phyloP scores from a whole-genome alignment of 208 protist species.

The Wallacemonas collosoma region DNA sequence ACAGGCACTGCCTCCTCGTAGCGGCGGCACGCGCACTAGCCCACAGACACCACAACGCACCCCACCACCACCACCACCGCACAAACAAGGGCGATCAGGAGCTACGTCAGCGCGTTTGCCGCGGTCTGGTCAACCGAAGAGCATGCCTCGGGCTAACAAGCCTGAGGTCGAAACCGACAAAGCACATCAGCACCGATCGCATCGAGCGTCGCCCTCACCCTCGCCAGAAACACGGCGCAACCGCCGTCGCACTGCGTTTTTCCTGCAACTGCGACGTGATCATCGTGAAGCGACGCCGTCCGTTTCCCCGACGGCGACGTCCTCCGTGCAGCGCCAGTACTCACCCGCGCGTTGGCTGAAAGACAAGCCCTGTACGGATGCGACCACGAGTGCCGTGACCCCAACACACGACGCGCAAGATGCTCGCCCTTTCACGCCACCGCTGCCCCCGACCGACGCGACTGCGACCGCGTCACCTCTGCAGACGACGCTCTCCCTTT shows the following conservation, averaged over 20 bases:
- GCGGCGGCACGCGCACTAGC: too few species aligned
- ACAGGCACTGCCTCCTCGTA: too few species aligned
- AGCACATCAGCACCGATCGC: too few species aligned
- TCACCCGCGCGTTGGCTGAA: conserved; percentile 6
- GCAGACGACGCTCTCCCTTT: not conserved
- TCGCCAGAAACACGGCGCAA: conserved; percentile 12
- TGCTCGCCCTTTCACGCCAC: not conserved
- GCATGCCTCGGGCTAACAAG: too few species aligned
- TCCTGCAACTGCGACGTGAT: not conserved
- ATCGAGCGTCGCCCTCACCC: not conserved
- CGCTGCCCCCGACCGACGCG: not conserved
- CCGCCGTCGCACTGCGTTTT: not conserved
- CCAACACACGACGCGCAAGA: not conserved
- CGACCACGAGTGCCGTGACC: too few species aligned
- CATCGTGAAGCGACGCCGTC: not conserved
- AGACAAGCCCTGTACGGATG: not conserved
- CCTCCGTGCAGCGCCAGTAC: not conserved
- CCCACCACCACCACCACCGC: too few species aligned
- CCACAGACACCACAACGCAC: too few species aligned
- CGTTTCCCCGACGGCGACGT: not conserved
- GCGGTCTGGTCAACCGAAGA: too few species aligned
- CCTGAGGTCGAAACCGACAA: too few species aligned
- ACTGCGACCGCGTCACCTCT: not conserved
- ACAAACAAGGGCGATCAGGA: too few species aligned
- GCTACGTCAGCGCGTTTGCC: too few species aligned